A percentile compares a stretch with the other conserved stretches of the same genome.
Evolutionary conservation across 2,329 filamentous ascomycete genomes (phyloP).

Genomic region (Cercospora sesami): DNA sequence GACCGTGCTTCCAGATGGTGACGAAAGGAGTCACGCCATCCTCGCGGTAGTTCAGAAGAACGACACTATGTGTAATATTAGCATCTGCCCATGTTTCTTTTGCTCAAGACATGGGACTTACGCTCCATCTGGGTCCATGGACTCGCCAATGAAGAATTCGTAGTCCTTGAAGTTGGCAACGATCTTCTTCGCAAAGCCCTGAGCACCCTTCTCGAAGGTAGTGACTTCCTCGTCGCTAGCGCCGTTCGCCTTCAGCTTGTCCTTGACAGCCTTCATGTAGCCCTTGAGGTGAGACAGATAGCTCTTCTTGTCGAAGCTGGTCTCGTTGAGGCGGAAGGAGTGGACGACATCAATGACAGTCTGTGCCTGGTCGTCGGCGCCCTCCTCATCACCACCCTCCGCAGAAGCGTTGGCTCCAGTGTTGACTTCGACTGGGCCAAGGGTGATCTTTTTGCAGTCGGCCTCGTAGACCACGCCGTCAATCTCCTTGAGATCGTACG

Average conservation of each 20-base stretch:
- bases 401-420: conserved; percentile 96
- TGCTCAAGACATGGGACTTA: conserved; percentile 51
- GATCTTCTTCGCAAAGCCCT: conserved; percentile 77
- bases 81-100: not conserved
- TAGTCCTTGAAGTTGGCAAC: conserved; percentile 89
- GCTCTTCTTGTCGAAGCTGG: conserved; percentile 80
- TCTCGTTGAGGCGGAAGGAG: conserved; percentile 84
- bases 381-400: conserved; percentile 72
- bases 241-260: conserved; percentile 62
- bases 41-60: conserved; percentile 96
- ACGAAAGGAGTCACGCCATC: conserved; percentile 90
- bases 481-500: conserved; percentile 77
- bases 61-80: conserved; percentile 58
- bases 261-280: conserved; percentile 91
- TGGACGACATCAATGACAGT: conserved; percentile 91
- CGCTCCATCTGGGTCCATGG: conserved; percentile 93
- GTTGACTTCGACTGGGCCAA: conserved; percentile 69
- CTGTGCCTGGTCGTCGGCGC: conserved; percentile 65
- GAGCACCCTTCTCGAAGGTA: conserved; percentile 76
- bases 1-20: conserved; percentile 92
- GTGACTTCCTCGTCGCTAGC: conserved; percentile 67
- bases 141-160: conserved; percentile 90
- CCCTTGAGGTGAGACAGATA: conserved; percentile 85
- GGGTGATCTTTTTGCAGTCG: conserved; percentile 85
- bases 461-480: conserved; percentile 83